phyloP scores from a whole-genome alignment of 2,329 filamentous ascomycete genomes.

The Sordariomycetes sp. region DNA sequence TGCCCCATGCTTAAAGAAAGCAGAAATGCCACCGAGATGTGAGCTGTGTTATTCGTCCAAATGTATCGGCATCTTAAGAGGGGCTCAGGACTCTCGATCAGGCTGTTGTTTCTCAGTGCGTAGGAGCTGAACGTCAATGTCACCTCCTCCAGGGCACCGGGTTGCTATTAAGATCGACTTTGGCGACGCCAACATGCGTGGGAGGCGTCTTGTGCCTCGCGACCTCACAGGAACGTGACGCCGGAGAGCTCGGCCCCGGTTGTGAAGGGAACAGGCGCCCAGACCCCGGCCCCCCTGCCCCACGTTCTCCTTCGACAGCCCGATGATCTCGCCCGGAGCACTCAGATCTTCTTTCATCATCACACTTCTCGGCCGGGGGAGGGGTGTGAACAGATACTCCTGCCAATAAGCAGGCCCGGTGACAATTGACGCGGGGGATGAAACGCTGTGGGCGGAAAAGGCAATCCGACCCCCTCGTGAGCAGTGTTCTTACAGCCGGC shows the following conservation, averaged over 20 bases:
- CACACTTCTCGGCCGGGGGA: not conserved
- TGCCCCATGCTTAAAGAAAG: no score
- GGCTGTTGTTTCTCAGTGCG: no score
- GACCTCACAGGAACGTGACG: not conserved
- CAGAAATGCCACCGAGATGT: no score
- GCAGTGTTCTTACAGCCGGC: not conserved
- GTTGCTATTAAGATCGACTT: not conserved
- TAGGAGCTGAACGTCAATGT: not conserved
- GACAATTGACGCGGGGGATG: not conserved
- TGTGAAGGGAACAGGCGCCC: not conserved
- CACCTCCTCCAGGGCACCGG: not conserved
- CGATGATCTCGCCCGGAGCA: not conserved
- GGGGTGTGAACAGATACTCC: not conserved
- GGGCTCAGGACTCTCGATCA: no score
- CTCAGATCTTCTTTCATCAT: not conserved
- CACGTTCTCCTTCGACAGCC: not conserved
- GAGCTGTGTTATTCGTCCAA: no score
- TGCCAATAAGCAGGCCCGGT: not conserved
- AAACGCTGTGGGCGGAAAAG: not conserved
- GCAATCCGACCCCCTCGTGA: not conserved
- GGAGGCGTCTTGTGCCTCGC: not conserved
- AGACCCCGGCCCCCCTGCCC: not conserved
- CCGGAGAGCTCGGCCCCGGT: not conserved
- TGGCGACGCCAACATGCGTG: not conserved
- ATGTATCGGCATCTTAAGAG: no score